These are phyloP conservation scores for Calamus simplicifolius DNA, from an alignment of 176 grass and related monocot species.

Conservation along the genomic window DNA sequence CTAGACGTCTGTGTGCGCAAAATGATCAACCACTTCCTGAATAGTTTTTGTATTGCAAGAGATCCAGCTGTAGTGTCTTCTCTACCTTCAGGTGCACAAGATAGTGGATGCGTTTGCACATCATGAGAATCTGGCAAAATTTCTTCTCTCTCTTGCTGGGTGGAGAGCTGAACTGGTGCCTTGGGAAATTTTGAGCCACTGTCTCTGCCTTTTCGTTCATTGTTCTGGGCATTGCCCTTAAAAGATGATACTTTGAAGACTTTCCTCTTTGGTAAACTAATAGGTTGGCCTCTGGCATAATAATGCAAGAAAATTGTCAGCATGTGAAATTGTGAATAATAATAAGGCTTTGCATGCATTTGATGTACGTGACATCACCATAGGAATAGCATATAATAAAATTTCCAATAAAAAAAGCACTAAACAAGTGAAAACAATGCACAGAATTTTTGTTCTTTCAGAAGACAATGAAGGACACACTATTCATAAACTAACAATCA, in stretches of 20 bases:
- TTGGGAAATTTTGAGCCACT: conserved; percentile 9
- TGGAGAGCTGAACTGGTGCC: conserved; percentile 19
- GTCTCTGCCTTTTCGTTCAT: conserved; percentile 5
- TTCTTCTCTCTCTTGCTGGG: conserved; percentile 18
- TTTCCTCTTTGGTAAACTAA: conserved; percentile 11
- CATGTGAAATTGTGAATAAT: not conserved
- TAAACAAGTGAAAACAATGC: too few species aligned
- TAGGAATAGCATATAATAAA: not conserved
- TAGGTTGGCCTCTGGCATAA: not conserved
- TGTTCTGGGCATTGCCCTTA: conserved; percentile 17
- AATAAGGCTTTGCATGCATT: not conserved
- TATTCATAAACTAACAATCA: too few species aligned
- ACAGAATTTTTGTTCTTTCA: too few species aligned
- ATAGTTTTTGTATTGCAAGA: conserved; percentile 20
- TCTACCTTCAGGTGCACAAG: conserved; percentile 3
- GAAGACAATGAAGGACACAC: too few species aligned
- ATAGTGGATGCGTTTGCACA: conserved; percentile 6
- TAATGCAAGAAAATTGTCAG: not conserved
- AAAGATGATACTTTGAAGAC: conserved; percentile 18
- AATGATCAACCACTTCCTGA: conserved; percentile 20
- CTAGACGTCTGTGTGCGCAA: conserved; percentile 15
- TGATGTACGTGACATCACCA: not conserved
- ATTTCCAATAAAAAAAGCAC: too few species aligned
- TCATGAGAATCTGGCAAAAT: conserved; percentile 20
- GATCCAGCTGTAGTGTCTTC: conserved; percentile 8